Percentiles rank a stretch among this genome's conserved stretches.
These are phyloP conservation scores for Puya raimondii DNA, from an alignment of 176 grass and related monocot genomes.

Conservation along the genomic window DNA sequence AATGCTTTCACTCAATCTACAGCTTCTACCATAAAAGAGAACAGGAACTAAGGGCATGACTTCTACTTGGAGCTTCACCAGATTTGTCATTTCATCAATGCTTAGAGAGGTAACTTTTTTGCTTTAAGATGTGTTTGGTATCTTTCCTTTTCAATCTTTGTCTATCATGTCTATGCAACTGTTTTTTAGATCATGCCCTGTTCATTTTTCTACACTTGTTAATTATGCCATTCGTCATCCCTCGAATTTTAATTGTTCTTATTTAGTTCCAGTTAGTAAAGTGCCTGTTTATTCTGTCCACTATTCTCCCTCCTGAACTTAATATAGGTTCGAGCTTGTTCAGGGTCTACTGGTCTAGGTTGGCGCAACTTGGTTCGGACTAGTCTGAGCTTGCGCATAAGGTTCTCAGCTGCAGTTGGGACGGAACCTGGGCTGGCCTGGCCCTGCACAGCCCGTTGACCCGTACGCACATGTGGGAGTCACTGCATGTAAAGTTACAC, in stretches of 20 bases:
- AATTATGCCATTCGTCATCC: neutral
- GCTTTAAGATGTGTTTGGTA: neutral
- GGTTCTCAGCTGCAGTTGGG: too few relatives aligned
- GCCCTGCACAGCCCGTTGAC: too few relatives aligned
- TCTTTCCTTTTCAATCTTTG: neutral
- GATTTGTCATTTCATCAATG: neutral
- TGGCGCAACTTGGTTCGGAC: too few relatives aligned
- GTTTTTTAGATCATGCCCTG: neutral
- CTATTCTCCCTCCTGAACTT: too few relatives aligned
- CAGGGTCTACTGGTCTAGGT: too few relatives aligned
- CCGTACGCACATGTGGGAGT: too few relatives aligned
- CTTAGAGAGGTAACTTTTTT: neutral
- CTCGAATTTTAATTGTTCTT: neutral
- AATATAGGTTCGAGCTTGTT: too few relatives aligned
- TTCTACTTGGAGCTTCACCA: neutral
- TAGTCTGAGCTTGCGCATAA: too few relatives aligned
- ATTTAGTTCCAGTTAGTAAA: neutral
- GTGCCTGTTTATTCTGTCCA: neutral
- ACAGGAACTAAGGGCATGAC: neutral
- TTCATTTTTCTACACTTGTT: neutral
- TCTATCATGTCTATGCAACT: neutral
- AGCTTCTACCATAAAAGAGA: neutral
- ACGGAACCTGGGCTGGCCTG: too few relatives aligned
- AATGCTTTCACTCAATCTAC: neutral
- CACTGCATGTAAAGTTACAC: too few relatives aligned